Percentiles rank a stretch among this genome's conserved stretches.
Evolutionary conservation across 768 basidiomycete genomes (phyloP).

Genomic region (Gyrodon lividus): DNA sequence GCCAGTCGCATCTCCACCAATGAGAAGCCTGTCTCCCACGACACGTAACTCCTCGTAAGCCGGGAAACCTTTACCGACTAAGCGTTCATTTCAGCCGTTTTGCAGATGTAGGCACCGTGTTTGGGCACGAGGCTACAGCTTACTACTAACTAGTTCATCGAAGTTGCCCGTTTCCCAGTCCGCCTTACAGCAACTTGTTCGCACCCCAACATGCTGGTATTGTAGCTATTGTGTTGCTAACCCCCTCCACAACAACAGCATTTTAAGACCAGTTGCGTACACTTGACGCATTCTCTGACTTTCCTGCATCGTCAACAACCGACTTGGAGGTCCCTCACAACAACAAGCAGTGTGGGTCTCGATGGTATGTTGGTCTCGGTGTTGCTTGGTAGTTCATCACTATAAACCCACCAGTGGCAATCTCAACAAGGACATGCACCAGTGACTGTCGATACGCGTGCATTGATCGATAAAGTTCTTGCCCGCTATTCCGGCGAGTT

Average conservation of each 20-base stretch:
- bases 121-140: too few species aligned
- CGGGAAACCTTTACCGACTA: too few species aligned
- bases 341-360: not conserved
- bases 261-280: not conserved
- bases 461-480: conserved; percentile 90
- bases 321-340: not conserved
- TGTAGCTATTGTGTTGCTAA: not conserved
- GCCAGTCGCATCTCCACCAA: too few species aligned
- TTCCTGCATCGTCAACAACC: not conserved
- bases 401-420: conserved; percentile 33
- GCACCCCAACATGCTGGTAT: not conserved
- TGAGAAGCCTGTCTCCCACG: too few species aligned
- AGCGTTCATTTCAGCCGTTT: too few species aligned
- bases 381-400: not conserved
- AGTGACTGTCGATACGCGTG: conserved; percentile 88
- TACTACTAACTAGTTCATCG: too few species aligned
- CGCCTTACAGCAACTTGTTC: not conserved
- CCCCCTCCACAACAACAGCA: not conserved
- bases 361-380: not conserved
- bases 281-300: not conserved
- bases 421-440: conserved; percentile 60
- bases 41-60: too few species aligned
- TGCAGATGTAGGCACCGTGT: too few species aligned
- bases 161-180: too few species aligned
- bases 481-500: conserved; percentile 94